These are phyloP conservation scores for Rhodotorula toruloides DNA, from an alignment of 768 basidiomycete genomes.

Conservation along the genomic window DNA sequence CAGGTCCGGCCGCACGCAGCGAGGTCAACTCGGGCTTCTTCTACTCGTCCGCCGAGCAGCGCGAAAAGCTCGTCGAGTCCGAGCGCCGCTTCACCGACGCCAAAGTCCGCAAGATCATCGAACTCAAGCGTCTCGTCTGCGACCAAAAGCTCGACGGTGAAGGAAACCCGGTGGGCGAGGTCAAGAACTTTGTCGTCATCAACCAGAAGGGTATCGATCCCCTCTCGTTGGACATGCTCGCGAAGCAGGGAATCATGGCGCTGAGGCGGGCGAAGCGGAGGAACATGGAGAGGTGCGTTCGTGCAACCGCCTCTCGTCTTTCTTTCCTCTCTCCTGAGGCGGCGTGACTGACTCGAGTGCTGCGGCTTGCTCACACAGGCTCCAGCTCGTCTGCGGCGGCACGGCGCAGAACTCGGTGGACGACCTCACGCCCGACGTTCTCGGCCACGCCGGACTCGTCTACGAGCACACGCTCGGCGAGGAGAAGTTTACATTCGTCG, in stretches of 20 bases:
- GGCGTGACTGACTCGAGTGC: too few species aligned
- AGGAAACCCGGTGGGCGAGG: slow-evolving; percentile 45
- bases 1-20: slow-evolving; percentile 54
- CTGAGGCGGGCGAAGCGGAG: slow-evolving; percentile 91
- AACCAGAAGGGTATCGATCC: slow-evolving; percentile 99
- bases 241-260: slow-evolving; percentile 93
- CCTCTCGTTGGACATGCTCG: slow-evolving; percentile 86
- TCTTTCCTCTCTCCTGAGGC: background rate
- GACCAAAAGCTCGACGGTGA: slow-evolving; percentile 77
- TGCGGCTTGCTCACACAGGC: slow-evolving; percentile 49
- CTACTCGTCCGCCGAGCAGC: slow-evolving; percentile 95
- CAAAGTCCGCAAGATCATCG: slow-evolving; percentile 91
- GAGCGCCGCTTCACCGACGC: slow-evolving; percentile 89
- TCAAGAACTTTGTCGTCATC: slow-evolving; percentile 84
- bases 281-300: slow-evolving; percentile 89
- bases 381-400: slow-evolving; percentile 92
- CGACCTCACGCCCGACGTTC: slow-evolving; percentile 79
- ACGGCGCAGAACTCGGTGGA: slow-evolving; percentile 96
- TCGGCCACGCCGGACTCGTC: slow-evolving; percentile 96
- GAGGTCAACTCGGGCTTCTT: slow-evolving; percentile 99
- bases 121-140: slow-evolving; percentile 91
- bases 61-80: slow-evolving; percentile 96
- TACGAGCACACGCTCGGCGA: slow-evolving; percentile 99
- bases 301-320: slow-evolving; percentile 8
- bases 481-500: slow-evolving; percentile 96